Evolutionary conservation across 2,329 filamentous ascomycete genomes (phyloP), one percentile per base, ranked within the genome.

Genomic region (Alternaria hordeiaustralica): DNA sequence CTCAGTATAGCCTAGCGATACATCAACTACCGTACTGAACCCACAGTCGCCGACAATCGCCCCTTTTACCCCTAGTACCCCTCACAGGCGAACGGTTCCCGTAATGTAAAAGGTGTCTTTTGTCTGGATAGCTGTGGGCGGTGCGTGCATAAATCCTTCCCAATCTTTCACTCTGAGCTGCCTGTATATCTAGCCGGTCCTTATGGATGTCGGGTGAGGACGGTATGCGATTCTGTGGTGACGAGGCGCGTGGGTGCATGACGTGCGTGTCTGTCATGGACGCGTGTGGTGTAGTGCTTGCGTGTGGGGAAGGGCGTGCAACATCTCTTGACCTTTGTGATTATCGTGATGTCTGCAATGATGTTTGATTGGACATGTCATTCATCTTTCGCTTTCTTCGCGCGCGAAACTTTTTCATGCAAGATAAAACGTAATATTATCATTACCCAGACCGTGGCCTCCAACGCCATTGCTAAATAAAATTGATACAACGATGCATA

Each of bases 1-100:
- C 83, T 85, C 84, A 84, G 84, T 85, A 85, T 84, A 78, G 80
- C 79, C 81, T 80, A 80, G 83, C 83, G 83, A 80, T 73, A 85
- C 36, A 84, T 78, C 72, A 79, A 84, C 71, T 57, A 70, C 8
- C 26, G 20, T 55, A 54, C 58, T 28, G 45, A 41, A 50, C 33
- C 13, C 55, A 53, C 68, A 68, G 72, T 76, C 73, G 75, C 76
- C 75, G 72, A 69, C 68, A 54, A 43, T n/a, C 4, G 44, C 6
- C n/a, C 36, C 15, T 18, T 55, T 43, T 60, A 53, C 55, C 58
- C 53, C 58, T 49, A 54, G 55, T 64, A 61, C 13, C 64, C 56
- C 51, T 21, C 15, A 25, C 23, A 18, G 36, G 57, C 36, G 57
- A 54, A 59, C 13, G 59, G 59, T 61, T 55, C 53, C 36, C 36